Conservation (phyloP, 2,329 filamentous ascomycete genomes). For the Chrysoporthe puriensis region DNA sequence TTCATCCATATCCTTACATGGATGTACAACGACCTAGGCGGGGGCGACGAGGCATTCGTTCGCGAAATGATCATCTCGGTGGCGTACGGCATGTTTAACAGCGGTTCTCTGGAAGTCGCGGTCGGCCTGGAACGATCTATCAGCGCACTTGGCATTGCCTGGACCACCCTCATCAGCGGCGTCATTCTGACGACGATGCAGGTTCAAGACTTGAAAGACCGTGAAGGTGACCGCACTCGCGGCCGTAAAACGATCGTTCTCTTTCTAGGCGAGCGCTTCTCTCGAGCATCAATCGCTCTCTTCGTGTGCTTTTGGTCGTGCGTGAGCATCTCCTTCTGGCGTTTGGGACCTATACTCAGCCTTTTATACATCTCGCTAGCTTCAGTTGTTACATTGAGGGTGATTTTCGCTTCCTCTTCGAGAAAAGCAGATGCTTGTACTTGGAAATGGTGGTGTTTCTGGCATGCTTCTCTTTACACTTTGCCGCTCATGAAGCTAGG, state of each 20-base stretch:
- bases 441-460: slow-evolving; percentile 18
- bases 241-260: slow-evolving; percentile 33
- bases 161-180: slow-evolving; percentile 32
- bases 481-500: neutral
- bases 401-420: neutral
- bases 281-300: slow-evolving; percentile 4
- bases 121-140: slow-evolving; percentile 28
- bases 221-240: slow-evolving; percentile 32
- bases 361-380: neutral
- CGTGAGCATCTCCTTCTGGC: slow-evolving; percentile 4
- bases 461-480: slow-evolving; percentile 11
- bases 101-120: slow-evolving; percentile 32
- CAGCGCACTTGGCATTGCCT: slow-evolving; percentile 30
- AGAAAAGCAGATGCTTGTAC: slow-evolving; percentile 3
- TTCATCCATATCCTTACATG: slow-evolving; percentile 32
- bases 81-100: slow-evolving; percentile 34
- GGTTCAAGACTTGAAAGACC: slow-evolving; percentile 31
- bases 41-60: slow-evolving; percentile 32
- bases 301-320: slow-evolving; percentile 15
- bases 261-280: slow-evolving; percentile 30
- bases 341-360: neutral
- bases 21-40: slow-evolving; percentile 36
- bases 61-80: slow-evolving; percentile 33
- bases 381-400: neutral
- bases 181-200: slow-evolving; percentile 33